Evolutionary conservation across 164 flowering plant genomes (phyloP), one percentile per base, ranked within the genome.

Genomic region (Echeveria elegans): DNA sequence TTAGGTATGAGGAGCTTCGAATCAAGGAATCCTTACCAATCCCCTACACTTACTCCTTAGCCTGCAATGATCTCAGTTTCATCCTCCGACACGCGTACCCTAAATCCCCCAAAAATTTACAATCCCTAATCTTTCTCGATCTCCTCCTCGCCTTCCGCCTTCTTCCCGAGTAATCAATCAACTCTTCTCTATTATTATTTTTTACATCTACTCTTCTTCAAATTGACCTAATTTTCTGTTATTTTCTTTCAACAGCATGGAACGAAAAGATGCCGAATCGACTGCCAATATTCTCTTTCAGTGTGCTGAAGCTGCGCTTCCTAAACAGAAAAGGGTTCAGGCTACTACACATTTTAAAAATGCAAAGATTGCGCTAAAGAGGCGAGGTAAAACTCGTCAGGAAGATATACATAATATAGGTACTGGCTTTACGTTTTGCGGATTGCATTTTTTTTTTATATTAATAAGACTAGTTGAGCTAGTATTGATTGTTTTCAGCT

Each of bases 331-430:
- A 73, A 82, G 67, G 69, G 77, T 65, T 24, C 48, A 81, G 75
- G 92, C 88, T 15, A 77, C 73, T 10, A 72, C 79, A 7, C 96
- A 88, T 67, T 86, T 77, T 72, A 90, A 88, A 79, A 90, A 82
- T 58, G 94, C 95, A 9, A 84, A 76, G 64, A 78, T 93, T 68
- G 87, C 88, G 59, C 74, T 73, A 29, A 90, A 88, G 77, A 85
- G 92, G 74, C 85, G 77, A 40, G n/a, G 19, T 38, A 89, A 86
- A 75, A 21, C 72, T 8, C 77, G 43, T 28, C 68, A 76, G 47
- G 82, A 77, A 63, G 82, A 75, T 74, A 72, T 75, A 74, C 86
- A 84, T 81, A 66, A 84, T 81, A 66, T 8, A 10, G 14, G 53
- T 41, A 23, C 37, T 28, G n/a, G n/a, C n/a, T n/a, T n/a, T n/a